These are phyloP conservation scores for Amanita thiersii DNA, from an alignment of 768 basidiomycete species.

Conservation along the genomic window DNA sequence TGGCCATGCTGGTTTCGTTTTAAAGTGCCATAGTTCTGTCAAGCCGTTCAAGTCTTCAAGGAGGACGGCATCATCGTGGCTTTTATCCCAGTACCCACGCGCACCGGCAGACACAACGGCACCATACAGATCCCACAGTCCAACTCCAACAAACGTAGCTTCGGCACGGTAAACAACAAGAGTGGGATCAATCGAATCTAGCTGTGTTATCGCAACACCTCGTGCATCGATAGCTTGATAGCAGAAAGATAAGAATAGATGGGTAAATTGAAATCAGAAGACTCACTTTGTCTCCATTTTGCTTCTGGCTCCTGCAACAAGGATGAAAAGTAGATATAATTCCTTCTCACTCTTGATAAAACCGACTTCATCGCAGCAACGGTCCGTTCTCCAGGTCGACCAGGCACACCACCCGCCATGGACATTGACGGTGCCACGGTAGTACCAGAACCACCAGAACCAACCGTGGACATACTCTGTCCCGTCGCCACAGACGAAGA, in stretches of 20 bases:
- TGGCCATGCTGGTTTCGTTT: slow-evolving; percentile 89
- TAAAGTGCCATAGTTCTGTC: slow-evolving; percentile 91
- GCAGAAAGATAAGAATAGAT: slow-evolving; percentile 9
- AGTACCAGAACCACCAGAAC: slow-evolving; percentile 13
- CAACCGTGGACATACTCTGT: slow-evolving; percentile 34
- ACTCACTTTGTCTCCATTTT: slow-evolving; percentile 88
- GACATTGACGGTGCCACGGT: background rate
- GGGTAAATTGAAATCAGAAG: background rate
- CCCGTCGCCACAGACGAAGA: slow-evolving; percentile 52
- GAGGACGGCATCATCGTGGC: slow-evolving; percentile 77
- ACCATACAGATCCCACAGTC: slow-evolving; percentile 90
- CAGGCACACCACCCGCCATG: slow-evolving; percentile 9
- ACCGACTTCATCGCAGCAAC: slow-evolving; percentile 74
- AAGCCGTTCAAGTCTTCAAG: slow-evolving; percentile 87
- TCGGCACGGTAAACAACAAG: slow-evolving; percentile 94
- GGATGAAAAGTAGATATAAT: slow-evolving; percentile 98
- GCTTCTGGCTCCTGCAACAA: slow-evolving; percentile 95
- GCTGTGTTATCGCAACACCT: slow-evolving; percentile 90
- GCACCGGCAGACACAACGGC: slow-evolving; percentile 84
- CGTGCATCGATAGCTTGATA: slow-evolving; percentile 67
- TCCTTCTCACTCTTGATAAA: slow-evolving; percentile 77
- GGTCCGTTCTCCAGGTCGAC: slow-evolving; percentile 37
- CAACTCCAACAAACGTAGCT: slow-evolving; percentile 93
- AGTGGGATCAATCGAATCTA: slow-evolving; percentile 96
- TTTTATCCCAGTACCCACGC: slow-evolving; percentile 80